Percentiles rank a stretch among this genome's conserved stretches.
Evolutionary conservation across 73 alveolate genomes (phyloP).

Genomic region (Breviolum minutum): DNA sequence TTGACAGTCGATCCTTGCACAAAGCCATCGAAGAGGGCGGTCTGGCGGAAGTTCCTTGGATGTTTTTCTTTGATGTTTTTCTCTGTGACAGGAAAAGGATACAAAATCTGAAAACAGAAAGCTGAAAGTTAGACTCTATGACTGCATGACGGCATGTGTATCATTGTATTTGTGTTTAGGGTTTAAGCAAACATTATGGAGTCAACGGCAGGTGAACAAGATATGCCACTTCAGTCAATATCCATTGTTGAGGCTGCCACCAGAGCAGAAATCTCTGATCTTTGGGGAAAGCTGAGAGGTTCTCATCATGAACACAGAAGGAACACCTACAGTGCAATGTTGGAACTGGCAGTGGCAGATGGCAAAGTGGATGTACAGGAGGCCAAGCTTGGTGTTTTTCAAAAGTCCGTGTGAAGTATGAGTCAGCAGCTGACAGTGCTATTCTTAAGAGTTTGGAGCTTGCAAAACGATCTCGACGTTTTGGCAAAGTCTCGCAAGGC

Average conservation of each 20-base stretch:
- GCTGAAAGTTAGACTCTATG: background rate
- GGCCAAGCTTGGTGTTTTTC: background rate
- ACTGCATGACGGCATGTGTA: background rate
- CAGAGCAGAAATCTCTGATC: constrained; percentile 27
- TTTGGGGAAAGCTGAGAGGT: constrained; percentile 75
- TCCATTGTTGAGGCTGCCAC: constrained; percentile 9
- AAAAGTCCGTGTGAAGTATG: too few relatives aligned
- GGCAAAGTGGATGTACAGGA: constrained; percentile 59
- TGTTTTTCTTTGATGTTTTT: too few relatives aligned
- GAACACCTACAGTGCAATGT: constrained; percentile 62
- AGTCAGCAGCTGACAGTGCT: too few relatives aligned
- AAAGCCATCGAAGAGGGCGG: constrained; percentile 14
- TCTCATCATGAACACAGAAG: constrained; percentile 46
- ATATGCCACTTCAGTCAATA: background rate
- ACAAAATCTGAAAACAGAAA: background rate
- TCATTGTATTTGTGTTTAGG: background rate
- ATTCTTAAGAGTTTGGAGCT: too few relatives aligned
- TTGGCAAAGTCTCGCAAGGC: background rate
- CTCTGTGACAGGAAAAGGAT: background rate
- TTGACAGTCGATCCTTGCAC: constrained; percentile 22
- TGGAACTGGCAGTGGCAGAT: constrained; percentile 54
- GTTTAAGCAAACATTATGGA: background rate
- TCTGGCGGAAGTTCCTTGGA: background rate
- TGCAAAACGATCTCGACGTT: too few relatives aligned
- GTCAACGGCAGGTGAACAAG: too few relatives aligned